These are phyloP conservation scores for Dactylis glomerata DNA, from an alignment of 176 grass and related monocot genomes.

Conservation along the genomic window DNA sequence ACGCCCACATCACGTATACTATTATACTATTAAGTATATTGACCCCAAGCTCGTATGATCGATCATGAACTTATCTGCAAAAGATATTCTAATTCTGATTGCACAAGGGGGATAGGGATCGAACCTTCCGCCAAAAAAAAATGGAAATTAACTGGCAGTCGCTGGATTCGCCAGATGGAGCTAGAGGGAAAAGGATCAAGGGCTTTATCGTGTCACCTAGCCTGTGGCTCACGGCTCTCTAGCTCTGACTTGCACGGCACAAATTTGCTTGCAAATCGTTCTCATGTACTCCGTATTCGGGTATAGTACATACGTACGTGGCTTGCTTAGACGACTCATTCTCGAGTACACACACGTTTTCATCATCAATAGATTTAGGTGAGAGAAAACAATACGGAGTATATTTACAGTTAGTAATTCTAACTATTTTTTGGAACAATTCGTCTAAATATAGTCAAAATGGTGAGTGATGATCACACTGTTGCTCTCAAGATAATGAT, in stretches of 20 bases:
- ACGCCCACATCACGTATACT: not conserved
- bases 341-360: not conserved
- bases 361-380: not conserved
- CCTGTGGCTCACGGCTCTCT: slow-evolving; percentile 27
- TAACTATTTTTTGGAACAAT: not conserved
- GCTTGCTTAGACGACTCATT: slow-evolving; percentile 20
- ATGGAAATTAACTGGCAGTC: slow-evolving; percentile 1
- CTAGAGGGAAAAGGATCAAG: not conserved
- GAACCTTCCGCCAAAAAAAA: slow-evolving; percentile 15
- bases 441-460: slow-evolving; percentile 4
- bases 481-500: not conserved
- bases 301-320: not conserved
- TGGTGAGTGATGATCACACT: not conserved
- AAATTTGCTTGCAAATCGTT: slow-evolving; percentile 14
- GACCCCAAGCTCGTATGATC: not conserved
- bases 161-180: slow-evolving; percentile 9
- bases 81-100: slow-evolving; percentile 16
- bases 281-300: not conserved
- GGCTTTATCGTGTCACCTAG: not conserved
- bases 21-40: not conserved
- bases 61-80: not conserved
- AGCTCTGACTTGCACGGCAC: slow-evolving; percentile 31
- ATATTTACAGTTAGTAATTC: too few relatives aligned
- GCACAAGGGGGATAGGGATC: not conserved
- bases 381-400: not conserved